Percentiles rank a stretch among this genome's conserved stretches.
Conservation (phyloP, 805 yeast species). For the Osmozyma mogii region DNA sequence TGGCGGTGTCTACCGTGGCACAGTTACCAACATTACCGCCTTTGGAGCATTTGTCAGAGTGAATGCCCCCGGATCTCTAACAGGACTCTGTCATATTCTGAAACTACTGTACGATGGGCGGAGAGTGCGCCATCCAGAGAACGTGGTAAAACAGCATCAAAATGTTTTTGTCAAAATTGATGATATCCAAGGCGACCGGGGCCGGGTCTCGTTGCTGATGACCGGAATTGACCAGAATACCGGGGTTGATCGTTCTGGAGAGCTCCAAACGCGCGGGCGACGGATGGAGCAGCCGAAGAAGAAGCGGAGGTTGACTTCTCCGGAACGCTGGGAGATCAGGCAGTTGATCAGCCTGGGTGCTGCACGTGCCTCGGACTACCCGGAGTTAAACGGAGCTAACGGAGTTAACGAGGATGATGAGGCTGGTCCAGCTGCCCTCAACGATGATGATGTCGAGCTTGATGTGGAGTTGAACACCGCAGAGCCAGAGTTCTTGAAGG, state of each 20-base stretch:
- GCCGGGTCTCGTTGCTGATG: conserved; percentile 54
- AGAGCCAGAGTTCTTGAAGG: conserved; percentile 67
- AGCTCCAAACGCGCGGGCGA: conserved; percentile 8
- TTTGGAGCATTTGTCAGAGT: conserved; percentile 78
- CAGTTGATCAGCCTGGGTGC: conserved; percentile 80
- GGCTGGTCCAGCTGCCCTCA: conserved; percentile 13
- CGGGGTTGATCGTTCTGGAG: conserved; percentile 37
- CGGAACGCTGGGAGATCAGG: conserved; percentile 85
- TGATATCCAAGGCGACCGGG: conserved; percentile 14
- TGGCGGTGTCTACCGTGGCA: conserved; percentile 52
- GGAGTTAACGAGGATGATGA: conserved; percentile 20
- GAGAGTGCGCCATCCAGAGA: conserved; percentile 53
- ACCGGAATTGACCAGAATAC: conserved; percentile 63
- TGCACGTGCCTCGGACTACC: conserved; percentile 57
- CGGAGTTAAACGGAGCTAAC: conserved; percentile 38
- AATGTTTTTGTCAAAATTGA: conserved; percentile 57
- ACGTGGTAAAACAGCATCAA: conserved; percentile 48
- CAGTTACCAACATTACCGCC: conserved; percentile 47
- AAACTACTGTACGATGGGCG: conserved; percentile 42
- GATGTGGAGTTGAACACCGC: conserved; percentile 67
- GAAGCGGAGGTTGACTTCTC: conserved; percentile 55
- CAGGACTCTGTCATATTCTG: conserved; percentile 75
- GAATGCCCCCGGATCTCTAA: conserved; percentile 15
- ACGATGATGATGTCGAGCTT: conserved; percentile 39
- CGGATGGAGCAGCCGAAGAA: conserved; percentile 10